These are phyloP conservation scores for Alectoria sarmentosa DNA, from an alignment of 495 filamentous ascomycete species.

Conservation along the genomic window DNA sequence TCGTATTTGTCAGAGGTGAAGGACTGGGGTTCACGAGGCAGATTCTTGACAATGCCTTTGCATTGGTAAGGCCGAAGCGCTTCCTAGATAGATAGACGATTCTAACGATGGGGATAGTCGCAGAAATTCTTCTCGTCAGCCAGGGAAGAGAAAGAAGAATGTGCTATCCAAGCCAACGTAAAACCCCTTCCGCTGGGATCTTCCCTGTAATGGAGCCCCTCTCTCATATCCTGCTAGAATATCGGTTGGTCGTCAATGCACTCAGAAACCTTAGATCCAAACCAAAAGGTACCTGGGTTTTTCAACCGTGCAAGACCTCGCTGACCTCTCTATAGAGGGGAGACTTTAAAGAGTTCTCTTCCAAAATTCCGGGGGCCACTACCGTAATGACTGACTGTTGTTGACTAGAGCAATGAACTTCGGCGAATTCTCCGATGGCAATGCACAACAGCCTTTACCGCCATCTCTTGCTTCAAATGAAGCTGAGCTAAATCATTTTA, in stretches of 20 bases:
- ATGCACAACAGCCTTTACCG: constrained; percentile 77
- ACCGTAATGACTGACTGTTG: constrained; percentile 4
- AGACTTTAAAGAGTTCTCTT: constrained; percentile 80
- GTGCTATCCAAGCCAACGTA: constrained; percentile 62
- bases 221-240: constrained; percentile 45
- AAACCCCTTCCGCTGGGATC: constrained; percentile 17
- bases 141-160: constrained; percentile 61
- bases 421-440: constrained; percentile 62
- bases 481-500: constrained; percentile 56
- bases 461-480: constrained; percentile 52
- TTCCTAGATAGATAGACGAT: constrained; percentile 7
- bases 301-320: background rate
- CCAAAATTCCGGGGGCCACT: background rate
- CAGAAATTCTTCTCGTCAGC: constrained; percentile 71
- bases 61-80: constrained; percentile 47
- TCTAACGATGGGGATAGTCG: constrained; percentile 45
- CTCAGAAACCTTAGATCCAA: constrained; percentile 78
- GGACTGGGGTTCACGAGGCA: constrained; percentile 56
- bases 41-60: constrained; percentile 68
- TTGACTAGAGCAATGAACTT: constrained; percentile 79
- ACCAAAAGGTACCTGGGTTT: constrained; percentile 57
- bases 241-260: constrained; percentile 87
- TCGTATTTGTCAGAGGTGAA: constrained; percentile 76
- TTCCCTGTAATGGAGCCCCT: background rate
- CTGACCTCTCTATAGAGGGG: constrained; percentile 51